phyloP scores from a whole-genome alignment of 2,329 filamentous ascomycete species.

The Fusarium goolgardi region DNA sequence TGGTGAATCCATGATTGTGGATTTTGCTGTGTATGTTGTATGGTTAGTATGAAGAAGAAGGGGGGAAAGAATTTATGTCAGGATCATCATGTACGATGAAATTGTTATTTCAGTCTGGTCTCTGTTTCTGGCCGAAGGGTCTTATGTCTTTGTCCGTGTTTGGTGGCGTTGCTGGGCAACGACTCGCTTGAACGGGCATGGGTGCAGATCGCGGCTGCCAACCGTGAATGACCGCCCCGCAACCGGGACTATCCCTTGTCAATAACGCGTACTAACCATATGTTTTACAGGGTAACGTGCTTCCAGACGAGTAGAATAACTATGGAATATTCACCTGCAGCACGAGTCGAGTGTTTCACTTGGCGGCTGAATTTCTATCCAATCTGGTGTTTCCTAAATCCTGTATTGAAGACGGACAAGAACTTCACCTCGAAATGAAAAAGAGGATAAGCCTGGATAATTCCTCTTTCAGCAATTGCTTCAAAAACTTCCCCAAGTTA shows the following conservation, averaged over 20 bases:
- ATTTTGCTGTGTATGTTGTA: constrained; percentile 30
- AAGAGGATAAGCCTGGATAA: not conserved
- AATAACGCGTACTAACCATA: constrained; percentile 16
- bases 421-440: not conserved
- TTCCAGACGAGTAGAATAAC: constrained; percentile 12
- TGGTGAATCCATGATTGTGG: constrained; percentile 65
- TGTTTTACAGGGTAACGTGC: constrained; percentile 10
- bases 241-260: constrained; percentile 27
- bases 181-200: constrained; percentile 27
- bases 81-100: constrained; percentile 46
- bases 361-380: constrained; percentile 1
- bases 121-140: constrained; percentile 25
- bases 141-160: constrained; percentile 45
- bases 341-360: constrained; percentile 8
- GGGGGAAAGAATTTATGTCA: constrained; percentile 23
- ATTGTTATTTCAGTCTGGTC: constrained; percentile 32
- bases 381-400: not conserved
- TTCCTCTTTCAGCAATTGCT: not conserved
- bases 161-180: constrained; percentile 47
- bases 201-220: constrained; percentile 38
- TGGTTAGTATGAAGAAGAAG: constrained; percentile 45
- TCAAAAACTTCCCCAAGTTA: not conserved
- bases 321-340: constrained; percentile 14
- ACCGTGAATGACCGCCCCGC: constrained; percentile 32
- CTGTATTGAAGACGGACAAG: not conserved